phyloP scores from a whole-genome alignment of 352 stramenopile species.

The Globisporangium radiosum region DNA sequence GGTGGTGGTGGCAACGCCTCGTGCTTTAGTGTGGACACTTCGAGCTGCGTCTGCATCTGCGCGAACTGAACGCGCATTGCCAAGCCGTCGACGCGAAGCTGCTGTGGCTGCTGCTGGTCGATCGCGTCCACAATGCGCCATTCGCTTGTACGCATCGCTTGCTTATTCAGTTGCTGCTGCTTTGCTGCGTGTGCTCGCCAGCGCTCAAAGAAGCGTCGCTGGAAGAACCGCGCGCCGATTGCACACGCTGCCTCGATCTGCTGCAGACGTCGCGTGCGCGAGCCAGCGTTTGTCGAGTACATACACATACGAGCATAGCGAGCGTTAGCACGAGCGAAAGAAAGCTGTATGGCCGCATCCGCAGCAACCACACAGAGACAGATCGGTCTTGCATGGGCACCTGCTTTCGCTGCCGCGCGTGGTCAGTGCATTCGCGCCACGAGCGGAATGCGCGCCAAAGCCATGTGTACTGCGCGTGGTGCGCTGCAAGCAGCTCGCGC shows the following conservation, averaged over 20 bases:
- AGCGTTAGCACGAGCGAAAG: background rate
- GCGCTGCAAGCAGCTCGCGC: constrained; percentile 9
- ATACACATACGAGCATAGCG: no score
- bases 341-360: background rate
- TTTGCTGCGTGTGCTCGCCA: constrained; percentile 6
- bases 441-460: constrained; percentile 7
- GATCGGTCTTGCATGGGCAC: background rate
- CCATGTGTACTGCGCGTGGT: constrained; percentile 9
- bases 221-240: constrained; percentile 10
- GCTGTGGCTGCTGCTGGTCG: background rate
- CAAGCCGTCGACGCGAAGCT: constrained; percentile 6
- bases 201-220: constrained; percentile 13
- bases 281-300: no score
- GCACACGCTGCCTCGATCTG: constrained; percentile 11
- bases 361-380: background rate
- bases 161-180: background rate
- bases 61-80: background rate
- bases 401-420: constrained; percentile 4
- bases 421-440: constrained; percentile 1
- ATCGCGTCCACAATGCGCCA: background rate
- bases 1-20: no score
- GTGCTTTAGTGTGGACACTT: no score
- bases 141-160: background rate
- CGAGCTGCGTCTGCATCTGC: background rate
- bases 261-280: background rate